These are phyloP conservation scores for Mycena galopus DNA, from an alignment of 768 basidiomycete genomes.

Conservation along the genomic window DNA sequence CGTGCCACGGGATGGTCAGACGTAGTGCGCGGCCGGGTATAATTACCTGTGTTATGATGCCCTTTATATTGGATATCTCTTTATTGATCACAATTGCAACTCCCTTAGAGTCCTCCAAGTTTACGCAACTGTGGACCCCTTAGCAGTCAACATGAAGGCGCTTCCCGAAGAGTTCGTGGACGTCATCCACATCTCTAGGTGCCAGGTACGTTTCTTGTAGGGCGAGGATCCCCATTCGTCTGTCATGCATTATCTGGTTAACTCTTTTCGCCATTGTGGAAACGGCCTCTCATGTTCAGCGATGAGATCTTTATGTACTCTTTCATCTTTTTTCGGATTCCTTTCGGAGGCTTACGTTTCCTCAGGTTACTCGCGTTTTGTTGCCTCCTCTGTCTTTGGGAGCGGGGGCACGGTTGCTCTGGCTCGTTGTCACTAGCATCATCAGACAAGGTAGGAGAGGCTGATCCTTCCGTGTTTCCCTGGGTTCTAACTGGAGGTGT, in stretches of 20 bases:
- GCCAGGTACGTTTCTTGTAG: constrained; percentile 19
- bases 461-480: no score
- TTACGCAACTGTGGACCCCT: neutral
- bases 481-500: no score
- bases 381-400: neutral
- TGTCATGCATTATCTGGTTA: constrained; percentile 16
- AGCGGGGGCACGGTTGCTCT: no score
- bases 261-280: constrained; percentile 2
- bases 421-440: no score
- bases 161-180: constrained; percentile 1
- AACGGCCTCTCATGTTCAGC: constrained; percentile 15
- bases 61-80: neutral
- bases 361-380: neutral
- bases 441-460: no score
- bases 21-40: constrained; percentile 19
- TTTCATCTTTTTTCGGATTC: neutral
- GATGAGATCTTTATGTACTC: constrained; percentile 1
- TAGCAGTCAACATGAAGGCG: neutral
- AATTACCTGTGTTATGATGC: neutral
- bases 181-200: neutral
- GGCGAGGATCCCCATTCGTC: neutral
- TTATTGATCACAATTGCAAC: constrained; percentile 12
- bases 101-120: constrained; percentile 1
- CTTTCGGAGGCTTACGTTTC: neutral
- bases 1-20: constrained; percentile 17